Conservation (phyloP, 306 rosid genomes). For the Cotoneaster glaucophyllus region DNA sequence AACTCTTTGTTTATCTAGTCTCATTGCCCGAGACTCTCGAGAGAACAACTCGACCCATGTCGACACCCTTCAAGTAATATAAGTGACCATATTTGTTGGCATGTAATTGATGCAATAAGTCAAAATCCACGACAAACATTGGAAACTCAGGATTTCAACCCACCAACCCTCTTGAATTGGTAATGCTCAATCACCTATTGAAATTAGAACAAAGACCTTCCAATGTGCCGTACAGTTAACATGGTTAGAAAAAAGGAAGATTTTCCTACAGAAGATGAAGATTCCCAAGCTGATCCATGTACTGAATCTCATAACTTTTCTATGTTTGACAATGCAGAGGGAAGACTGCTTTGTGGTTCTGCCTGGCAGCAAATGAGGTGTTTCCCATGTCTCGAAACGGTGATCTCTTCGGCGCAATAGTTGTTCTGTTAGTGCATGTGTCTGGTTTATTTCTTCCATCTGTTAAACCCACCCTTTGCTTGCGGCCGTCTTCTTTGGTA, state of each 20-base stretch:
- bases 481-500: slow-evolving; percentile 20
- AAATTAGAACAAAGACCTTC: neutral
- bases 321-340: slow-evolving; percentile 32
- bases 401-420: slow-evolving; percentile 25
- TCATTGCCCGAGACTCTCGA: too few species aligned
- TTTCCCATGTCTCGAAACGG: slow-evolving; percentile 68
- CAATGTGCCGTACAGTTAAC: neutral
- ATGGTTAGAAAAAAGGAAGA: neutral
- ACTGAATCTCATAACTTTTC: slow-evolving; percentile 5
- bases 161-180: neutral
- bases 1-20: too few species aligned
- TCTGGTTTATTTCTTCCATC: slow-evolving; percentile 12
- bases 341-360: slow-evolving; percentile 43
- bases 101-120: neutral
- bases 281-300: neutral
- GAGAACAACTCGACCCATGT: too few species aligned
- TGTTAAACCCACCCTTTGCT: slow-evolving; percentile 16
- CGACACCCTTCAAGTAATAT: too few species aligned
- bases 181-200: neutral
- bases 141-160: neutral
- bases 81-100: neutral
- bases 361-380: slow-evolving; percentile 35
- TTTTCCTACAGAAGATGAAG: neutral
- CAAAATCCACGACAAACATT: neutral
- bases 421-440: slow-evolving; percentile 6